A percentile compares a stretch with the other conserved stretches of the same genome.
phyloP scores from a whole-genome alignment of 805 yeast genomes.

The Maudiozyma pseudohumilis region DNA sequence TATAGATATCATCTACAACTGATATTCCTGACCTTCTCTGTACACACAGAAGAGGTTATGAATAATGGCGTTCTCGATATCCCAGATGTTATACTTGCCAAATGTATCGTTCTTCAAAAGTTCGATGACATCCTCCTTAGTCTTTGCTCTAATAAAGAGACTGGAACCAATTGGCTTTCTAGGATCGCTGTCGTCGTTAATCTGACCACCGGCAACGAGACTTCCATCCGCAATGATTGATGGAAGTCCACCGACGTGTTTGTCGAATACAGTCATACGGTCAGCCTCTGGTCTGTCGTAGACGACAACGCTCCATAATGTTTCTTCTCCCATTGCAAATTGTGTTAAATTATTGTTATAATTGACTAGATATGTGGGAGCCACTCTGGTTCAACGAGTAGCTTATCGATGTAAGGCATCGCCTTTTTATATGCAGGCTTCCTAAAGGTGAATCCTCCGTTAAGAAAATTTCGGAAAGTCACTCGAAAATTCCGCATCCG shows the following conservation, averaged over 20 bases:
- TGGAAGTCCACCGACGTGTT: constrained; percentile 1
- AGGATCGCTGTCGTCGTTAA: constrained; percentile 2
- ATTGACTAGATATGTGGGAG: too few species aligned
- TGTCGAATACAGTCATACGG: constrained; percentile 1
- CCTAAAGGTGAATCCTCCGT: too few species aligned
- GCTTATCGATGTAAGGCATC: too few species aligned
- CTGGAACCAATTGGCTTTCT: constrained; percentile 3
- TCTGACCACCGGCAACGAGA: constrained; percentile 1
- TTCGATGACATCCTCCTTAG: constrained; percentile 2
- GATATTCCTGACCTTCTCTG: constrained; percentile 1
- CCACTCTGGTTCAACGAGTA: too few species aligned
- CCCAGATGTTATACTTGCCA: constrained; percentile 1
- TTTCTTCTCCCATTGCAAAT: neutral
- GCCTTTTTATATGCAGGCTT: too few species aligned
- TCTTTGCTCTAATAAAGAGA: constrained; percentile 1
- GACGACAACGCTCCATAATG: constrained; percentile 1
- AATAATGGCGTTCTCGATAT: constrained; percentile 1
- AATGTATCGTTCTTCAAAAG: constrained; percentile 3
- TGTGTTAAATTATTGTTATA: too few species aligned
- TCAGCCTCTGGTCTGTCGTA: constrained; percentile 1
- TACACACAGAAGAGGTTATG: constrained; percentile 1
- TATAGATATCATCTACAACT: too few species aligned
- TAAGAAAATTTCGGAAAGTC: too few species aligned
- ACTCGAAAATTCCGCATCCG: too few species aligned
- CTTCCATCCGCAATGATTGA: neutral